These are phyloP conservation scores for Arabidopsis thaliana DNA, from an alignment of 345 rosid species.

Conservation along the genomic window DNA sequence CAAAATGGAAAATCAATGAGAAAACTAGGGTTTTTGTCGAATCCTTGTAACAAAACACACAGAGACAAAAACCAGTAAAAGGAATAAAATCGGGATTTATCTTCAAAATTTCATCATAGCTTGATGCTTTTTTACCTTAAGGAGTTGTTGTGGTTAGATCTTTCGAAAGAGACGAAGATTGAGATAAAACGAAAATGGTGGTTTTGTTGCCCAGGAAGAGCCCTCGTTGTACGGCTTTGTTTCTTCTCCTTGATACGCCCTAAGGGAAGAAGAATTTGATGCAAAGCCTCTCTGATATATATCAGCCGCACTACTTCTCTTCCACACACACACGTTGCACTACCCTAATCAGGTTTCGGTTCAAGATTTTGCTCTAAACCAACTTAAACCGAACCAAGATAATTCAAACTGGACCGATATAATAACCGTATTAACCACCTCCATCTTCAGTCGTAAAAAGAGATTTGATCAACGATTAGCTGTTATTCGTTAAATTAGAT, in stretches of 20 bases:
- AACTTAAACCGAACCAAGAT: conserved; percentile 8
- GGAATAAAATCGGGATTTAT: conserved; percentile 16
- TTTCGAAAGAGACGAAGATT: conserved; percentile 34
- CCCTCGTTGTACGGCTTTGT: conserved; percentile 48
- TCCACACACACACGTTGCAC: conserved; percentile 48
- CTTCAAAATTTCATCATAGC: neutral
- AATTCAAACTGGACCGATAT: neutral
- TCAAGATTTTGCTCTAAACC: neutral
- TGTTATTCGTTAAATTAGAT: neutral
- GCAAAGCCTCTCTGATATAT: conserved; percentile 42
- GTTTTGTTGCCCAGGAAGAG: conserved; percentile 38
- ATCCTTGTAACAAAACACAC: conserved; percentile 12
- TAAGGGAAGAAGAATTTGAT: conserved; percentile 16
- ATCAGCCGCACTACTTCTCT: conserved; percentile 47
- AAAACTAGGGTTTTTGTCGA: conserved; percentile 26
- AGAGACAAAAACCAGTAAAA: neutral
- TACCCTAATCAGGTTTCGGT: conserved; percentile 49
- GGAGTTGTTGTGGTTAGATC: conserved; percentile 30
- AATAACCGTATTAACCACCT: too few relatives aligned
- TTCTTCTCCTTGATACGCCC: conserved; percentile 44
- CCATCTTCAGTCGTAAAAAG: too few relatives aligned
- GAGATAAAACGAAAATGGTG: conserved; percentile 28
- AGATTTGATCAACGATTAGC: too few relatives aligned
- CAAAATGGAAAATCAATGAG: conserved; percentile 22
- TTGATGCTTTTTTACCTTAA: conserved; percentile 30